Percentiles rank a stretch among this genome's conserved stretches.
phyloP scores from a whole-genome alignment of 2,329 filamentous ascomycete genomes.

The Microascus cirrosus region DNA sequence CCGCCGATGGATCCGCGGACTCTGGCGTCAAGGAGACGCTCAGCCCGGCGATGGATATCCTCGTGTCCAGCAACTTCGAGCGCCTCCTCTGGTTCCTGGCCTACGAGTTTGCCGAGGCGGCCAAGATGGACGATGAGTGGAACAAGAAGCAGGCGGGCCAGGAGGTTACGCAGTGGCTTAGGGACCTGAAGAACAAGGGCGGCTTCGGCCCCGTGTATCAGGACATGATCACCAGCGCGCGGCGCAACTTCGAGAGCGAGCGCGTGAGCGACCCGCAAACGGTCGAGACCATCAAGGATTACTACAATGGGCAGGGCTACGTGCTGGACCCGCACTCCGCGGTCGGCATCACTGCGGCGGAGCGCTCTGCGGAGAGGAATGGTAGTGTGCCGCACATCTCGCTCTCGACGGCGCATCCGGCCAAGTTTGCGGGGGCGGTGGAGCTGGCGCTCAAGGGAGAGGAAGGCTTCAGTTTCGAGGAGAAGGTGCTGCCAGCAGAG shows the following conservation, averaged over 20 bases:
- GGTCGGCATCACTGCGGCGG: conserved; percentile 69
- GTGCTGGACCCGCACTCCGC: conserved; percentile 89
- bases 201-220: conserved; percentile 69
- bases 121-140: conserved; percentile 53
- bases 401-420: conserved; percentile 87
- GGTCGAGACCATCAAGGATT: conserved; percentile 48
- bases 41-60: conserved; percentile 93
- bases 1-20: conserved; percentile 44
- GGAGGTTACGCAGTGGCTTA: conserved; percentile 66
- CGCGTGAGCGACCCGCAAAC: conserved; percentile 56
- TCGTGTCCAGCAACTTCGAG: conserved; percentile 95
- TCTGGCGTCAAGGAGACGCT: conserved; percentile 80
- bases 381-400: conserved; percentile 58
- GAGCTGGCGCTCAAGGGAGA: conserved; percentile 63
- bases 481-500: conserved; percentile 67
- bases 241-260: conserved; percentile 72
- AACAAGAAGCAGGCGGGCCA: conserved; percentile 61
- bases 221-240: conserved; percentile 60
- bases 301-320: conserved; percentile 55
- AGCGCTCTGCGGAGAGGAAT: conserved; percentile 52
- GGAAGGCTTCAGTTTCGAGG: conserved; percentile 62
- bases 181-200: conserved; percentile 67
- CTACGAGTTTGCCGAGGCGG: conserved; percentile 52
- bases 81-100: conserved; percentile 88
- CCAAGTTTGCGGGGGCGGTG: conserved; percentile 85